These are phyloP conservation scores for Ensete ventricosum DNA, from an alignment of 176 grass and related monocot species.

Conservation along the genomic window DNA sequence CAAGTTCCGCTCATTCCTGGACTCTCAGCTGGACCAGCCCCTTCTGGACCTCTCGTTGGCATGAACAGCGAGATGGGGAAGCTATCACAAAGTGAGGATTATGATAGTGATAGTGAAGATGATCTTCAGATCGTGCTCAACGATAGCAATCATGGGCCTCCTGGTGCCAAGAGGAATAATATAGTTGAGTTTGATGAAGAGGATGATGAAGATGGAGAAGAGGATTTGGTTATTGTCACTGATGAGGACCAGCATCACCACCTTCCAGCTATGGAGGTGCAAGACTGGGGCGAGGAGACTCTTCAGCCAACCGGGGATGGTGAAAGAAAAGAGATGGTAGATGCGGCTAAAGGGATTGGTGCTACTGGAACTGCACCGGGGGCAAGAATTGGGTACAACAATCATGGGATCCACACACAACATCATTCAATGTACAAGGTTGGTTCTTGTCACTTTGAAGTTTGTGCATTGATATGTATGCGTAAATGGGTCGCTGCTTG, in stretches of 20 bases:
- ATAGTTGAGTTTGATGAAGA: conserved; percentile 41
- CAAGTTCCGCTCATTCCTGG: conserved; percentile 53
- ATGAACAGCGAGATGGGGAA: background rate
- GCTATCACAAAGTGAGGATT: conserved; percentile 54
- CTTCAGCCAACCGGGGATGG: conserved; percentile 31
- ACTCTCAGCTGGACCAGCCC: conserved; percentile 30
- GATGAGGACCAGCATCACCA: conserved; percentile 51
- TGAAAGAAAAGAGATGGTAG: conserved; percentile 53
- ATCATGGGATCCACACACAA: conserved; percentile 62
- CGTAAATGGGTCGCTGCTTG: background rate
- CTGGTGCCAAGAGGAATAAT: conserved; percentile 19
- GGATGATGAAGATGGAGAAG: conserved; percentile 63
- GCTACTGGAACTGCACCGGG: conserved; percentile 4
- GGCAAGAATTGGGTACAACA: conserved; percentile 65
- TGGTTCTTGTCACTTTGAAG: conserved; percentile 30
- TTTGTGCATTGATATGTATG: background rate
- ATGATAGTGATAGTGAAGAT: conserved; percentile 94
- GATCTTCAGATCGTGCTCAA: conserved; percentile 97
- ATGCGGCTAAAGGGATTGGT: conserved; percentile 30
- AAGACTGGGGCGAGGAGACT: conserved; percentile 81
- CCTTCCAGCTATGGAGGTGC: conserved; percentile 60
- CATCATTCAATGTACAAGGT: conserved; percentile 99
- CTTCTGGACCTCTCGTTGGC: background rate
- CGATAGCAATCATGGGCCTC: conserved; percentile 47
- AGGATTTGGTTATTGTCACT: conserved; percentile 63